Percentiles rank a stretch among this genome's conserved stretches.
Evolutionary conservation across 345 rosid species (phyloP).

Genomic region (Toxicodendron radicans): DNA sequence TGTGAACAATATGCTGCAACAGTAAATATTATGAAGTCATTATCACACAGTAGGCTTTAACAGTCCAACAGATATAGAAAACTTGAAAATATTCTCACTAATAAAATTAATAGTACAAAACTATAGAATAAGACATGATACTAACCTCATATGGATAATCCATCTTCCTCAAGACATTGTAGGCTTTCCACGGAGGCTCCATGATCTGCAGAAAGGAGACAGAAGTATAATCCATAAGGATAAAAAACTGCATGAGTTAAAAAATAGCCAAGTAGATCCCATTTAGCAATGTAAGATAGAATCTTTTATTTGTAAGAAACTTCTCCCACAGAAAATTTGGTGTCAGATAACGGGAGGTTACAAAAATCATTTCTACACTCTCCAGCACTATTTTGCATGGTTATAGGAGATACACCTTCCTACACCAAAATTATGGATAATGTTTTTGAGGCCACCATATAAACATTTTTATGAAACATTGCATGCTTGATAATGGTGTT

Average conservation of each 20-base stretch:
- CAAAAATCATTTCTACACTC: too few species aligned
- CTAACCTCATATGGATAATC: slow-evolving; percentile 92
- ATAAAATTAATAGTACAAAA: background rate
- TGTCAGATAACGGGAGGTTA: too few species aligned
- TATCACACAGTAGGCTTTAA: background rate
- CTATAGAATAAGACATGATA: slow-evolving; percentile 13
- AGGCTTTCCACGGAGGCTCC: slow-evolving; percentile 97
- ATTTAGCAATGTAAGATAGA: too few species aligned
- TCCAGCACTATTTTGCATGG: too few species aligned
- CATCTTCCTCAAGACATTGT: slow-evolving; percentile 77
- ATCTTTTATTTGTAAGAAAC: too few species aligned
- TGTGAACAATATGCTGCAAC: slow-evolving; percentile 88
- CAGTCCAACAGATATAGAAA: background rate
- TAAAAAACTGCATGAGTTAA: background rate
- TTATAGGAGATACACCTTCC: background rate
- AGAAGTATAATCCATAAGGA: background rate
- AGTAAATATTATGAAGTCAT: slow-evolving; percentile 10
- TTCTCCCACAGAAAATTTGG: too few species aligned
- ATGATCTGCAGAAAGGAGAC: slow-evolving; percentile 55
- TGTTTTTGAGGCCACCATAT: background rate
- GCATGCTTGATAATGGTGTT: background rate
- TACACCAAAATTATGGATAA: background rate
- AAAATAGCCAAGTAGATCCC: background rate
- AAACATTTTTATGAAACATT: too few species aligned
- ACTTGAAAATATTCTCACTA: background rate